Base-by-base conservation (phyloP, 257 asterid species). In the Nicotiana knightiana region DNA sequence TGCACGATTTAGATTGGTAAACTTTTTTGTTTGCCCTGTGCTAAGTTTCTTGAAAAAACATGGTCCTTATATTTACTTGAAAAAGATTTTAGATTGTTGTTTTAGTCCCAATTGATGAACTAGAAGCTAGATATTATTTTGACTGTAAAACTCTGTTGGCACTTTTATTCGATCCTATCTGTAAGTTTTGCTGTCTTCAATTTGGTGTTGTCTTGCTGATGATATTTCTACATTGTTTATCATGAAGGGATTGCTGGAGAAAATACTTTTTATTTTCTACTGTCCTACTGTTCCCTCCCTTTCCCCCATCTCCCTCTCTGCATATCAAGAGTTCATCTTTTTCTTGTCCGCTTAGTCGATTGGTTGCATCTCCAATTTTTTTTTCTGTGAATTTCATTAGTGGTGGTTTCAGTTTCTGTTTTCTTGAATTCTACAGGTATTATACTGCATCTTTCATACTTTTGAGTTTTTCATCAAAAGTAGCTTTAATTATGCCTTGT, bases 191-290 rank as follows among this genome's bases (percentile, higher is more conserved):
- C 39, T 17, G 28, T 35, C 32, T 17, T 10, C 6, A 11, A 32
- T 53, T 55, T 16, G 48, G 64, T 54, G 30, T 2, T 13, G 17
- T 37, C n/a, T 9, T 68, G 10, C 77, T 68, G 77, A 64, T 79
- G 24, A 39, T 35, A 26, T 48, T 30, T 46, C 59, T 65, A 17
- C 30, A 21, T 21, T 51, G 18, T 82, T 63, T 67, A 21, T 57
- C 66, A 37, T 80, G 73, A 55, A 89, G 92, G 90, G 92, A 37
- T 62, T 89, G 83, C 81, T 87, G 86, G 92, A 89, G 85, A 89
- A 87, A 28, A 28, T 28, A n/a, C 71, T 46, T 61, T 64, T 51
- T 62, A 28, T 76, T 28, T 67, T 54, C 7, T 35, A 61, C 48
- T 43, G 77, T 46, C 79, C 21, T 46, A 77, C 53, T 73, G 82